Evolutionary conservation across 225 moss, liverwort and hornwort genomes (phyloP).

Genomic region (Physcomitrium patens): DNA sequence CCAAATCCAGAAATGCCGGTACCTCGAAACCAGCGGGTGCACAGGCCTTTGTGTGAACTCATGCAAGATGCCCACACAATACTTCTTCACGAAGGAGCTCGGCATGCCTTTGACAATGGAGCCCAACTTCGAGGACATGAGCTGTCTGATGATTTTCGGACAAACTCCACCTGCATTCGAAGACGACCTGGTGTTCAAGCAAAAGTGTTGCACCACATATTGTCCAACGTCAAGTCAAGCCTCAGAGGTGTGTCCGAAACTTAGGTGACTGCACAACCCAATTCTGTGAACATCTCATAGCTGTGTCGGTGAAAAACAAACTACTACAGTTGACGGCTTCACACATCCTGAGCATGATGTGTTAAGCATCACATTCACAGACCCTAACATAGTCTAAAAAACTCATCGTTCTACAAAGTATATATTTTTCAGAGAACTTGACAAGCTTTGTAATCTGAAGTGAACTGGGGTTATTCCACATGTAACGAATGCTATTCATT

Average conservation of each 20-base stretch:
- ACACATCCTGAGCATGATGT: no score
- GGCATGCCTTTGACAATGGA: constrained; percentile 97
- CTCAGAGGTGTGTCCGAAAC: constrained; percentile 55
- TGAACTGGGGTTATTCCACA: no score
- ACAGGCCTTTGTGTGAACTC: constrained; percentile 92
- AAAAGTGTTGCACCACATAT: constrained; percentile 42
- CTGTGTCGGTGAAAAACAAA: not conserved
- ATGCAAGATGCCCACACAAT: constrained; percentile 96
- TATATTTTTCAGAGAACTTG: no score
- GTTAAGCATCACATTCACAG: no score
- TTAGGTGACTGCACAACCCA: constrained; percentile 31
- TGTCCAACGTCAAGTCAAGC: constrained; percentile 47
- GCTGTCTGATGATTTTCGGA: constrained; percentile 66
- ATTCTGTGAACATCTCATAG: constrained; percentile 2
- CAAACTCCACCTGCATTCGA: constrained; percentile 44
- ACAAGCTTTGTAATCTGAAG: no score
- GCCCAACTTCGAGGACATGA: constrained; percentile 88
- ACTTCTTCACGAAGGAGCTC: constrained; percentile 90
- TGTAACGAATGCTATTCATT: no score
- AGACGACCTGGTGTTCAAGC: constrained; percentile 46
- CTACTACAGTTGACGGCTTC: no score
- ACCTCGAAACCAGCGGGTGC: constrained; percentile 92
- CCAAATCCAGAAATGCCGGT: constrained; percentile 88
- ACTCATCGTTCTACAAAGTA: no score
- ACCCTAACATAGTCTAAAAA: no score